Base-by-base conservation (phyloP, 148 eudicot genomes). In the Nepenthes gracilis region DNA sequence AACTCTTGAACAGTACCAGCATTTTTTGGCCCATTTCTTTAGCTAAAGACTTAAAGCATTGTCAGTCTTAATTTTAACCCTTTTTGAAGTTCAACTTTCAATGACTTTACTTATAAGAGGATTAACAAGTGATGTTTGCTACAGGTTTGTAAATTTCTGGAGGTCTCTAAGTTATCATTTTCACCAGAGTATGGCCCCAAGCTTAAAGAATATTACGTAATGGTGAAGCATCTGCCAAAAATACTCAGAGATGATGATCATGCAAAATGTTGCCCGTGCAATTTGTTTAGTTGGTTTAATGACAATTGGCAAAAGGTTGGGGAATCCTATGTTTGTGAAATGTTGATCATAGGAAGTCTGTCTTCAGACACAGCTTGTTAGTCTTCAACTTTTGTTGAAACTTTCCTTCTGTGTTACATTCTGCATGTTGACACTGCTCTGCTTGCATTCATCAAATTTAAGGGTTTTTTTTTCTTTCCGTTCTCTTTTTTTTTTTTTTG, bases 261-360 rank as follows among this genome's bases (percentile, higher is more conserved):
- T 59, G 69, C 73, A 73, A 84, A 61, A 72, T 87, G 94, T 67
- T 83, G 90, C 70, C 47, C 76, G n/a, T 86, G 98, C 67, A 73
- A 71, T 61, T 77, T 87, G 76, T 82, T 80, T 70, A 75, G 86
- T 74, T 93, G 96, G 77, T 93, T 96, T 73, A 80, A 85, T 65
- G 87, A 93, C 80, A 85, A 86, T 70, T 93, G 98, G 98, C 98
- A 93, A 75, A 93, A 88, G 94, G 98, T 93, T 67, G 71, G 69
- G 35, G 45, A 54, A 23, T 23, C 23, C 23, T 23, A 23, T 23
- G 23, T 23, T 23, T 23, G 23, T 23, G 23, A 23, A 23, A 23
- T 23, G 23, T 23, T 23, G 23, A 23, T 23, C 23, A 23, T 23
- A 23, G 23, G 23, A 23, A 23, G 23, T 23, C 33, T 34, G 9